Evolutionary conservation across 345 rosid species (phyloP), one percentile per base, ranked within the genome.

Genomic region (Lumnitzera littorea): DNA sequence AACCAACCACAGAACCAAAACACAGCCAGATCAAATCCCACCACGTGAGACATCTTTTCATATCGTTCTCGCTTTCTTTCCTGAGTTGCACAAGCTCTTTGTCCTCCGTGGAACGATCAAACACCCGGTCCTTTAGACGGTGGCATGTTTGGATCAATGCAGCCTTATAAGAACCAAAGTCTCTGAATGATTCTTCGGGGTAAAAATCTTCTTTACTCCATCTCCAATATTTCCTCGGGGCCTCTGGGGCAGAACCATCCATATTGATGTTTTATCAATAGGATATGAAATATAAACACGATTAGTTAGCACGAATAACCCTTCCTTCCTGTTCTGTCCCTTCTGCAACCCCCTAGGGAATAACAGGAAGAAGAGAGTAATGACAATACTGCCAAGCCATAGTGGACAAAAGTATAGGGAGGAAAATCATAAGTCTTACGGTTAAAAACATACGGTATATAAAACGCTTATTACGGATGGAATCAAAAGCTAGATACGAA

Each of bases 1-100:
- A 92, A 3, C 96, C 96, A 49, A 91, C 98, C 12, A 89, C 96
- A 11, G 94, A 82, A 24, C 96, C 98, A 64, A 87, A 92, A 76
- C 91, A 72, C 25, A 92, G 77, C 98, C 98, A 92, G 61, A 85
- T 75, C 15, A 92, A 84, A 61, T 92, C 98, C 98, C 98, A 92
- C 96, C 98, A 89, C 2, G 78, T 79, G 75, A 91, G 96, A 77
- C 98, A 91, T 9, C 82, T 80, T 12, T 73, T 67, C 91, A 91
- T 76, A 1, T 89, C 75, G 58, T 84, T 75, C 74, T 81, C 81
- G 70, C 98, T 91, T 56, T 78, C 91, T 15, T 73, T 76, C 5
- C 60, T 82, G 15, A 80, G 83, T 56, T 72, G 74, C 36, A 89
- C 72, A 67, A 89, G 83, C 82, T 91, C 98, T 76, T 64, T 67